A percentile compares a stretch with the other conserved stretches of the same genome.
These are phyloP conservation scores for Chaetoscypha palmicola DNA, from an alignment of 2,329 filamentous ascomycete genomes.

Conservation along the genomic window DNA sequence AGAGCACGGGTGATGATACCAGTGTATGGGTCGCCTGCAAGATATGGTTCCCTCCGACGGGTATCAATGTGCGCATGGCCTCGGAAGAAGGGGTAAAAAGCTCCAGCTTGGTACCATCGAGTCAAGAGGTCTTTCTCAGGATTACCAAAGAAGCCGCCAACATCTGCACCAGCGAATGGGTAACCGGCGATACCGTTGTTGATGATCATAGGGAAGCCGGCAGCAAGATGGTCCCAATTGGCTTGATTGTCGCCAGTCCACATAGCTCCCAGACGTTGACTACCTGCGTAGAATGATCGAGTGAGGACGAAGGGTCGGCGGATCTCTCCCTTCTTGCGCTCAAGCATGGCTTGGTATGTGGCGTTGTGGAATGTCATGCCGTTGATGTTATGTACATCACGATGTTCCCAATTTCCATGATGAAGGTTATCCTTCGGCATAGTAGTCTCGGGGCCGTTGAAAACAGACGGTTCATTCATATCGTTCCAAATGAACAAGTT, in stretches of 20 bases:
- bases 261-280: slow-evolving; percentile 87
- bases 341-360: slow-evolving; percentile 76
- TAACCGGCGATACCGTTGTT: slow-evolving; percentile 89
- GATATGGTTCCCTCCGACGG: slow-evolving; percentile 86
- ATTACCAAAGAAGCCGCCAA: slow-evolving; percentile 97
- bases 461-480: slow-evolving; percentile 99
- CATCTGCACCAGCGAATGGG: slow-evolving; percentile 90
- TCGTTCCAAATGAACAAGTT: slow-evolving; percentile 99
- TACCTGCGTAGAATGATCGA: slow-evolving; percentile 84
- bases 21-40: slow-evolving; percentile 77
- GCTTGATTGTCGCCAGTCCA: slow-evolving; percentile 99
- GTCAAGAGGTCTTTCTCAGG: slow-evolving; percentile 85
- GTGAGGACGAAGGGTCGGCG: slow-evolving; percentile 89
- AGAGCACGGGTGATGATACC: slow-evolving; percentile 82
- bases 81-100: slow-evolving; percentile 98
- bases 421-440: slow-evolving; percentile 99
- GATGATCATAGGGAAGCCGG: slow-evolving; percentile 85
- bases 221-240: slow-evolving; percentile 83
- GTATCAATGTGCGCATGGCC: slow-evolving; percentile 96
- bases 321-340: slow-evolving; percentile 78
- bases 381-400: slow-evolving; percentile 92
- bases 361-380: slow-evolving; percentile 94
- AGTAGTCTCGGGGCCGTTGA: slow-evolving; percentile 95
- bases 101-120: slow-evolving; percentile 93
- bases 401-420: slow-evolving; percentile 86